These are phyloP conservation scores for Mycena haematopus DNA, from an alignment of 768 basidiomycete species.

Conservation along the genomic window DNA sequence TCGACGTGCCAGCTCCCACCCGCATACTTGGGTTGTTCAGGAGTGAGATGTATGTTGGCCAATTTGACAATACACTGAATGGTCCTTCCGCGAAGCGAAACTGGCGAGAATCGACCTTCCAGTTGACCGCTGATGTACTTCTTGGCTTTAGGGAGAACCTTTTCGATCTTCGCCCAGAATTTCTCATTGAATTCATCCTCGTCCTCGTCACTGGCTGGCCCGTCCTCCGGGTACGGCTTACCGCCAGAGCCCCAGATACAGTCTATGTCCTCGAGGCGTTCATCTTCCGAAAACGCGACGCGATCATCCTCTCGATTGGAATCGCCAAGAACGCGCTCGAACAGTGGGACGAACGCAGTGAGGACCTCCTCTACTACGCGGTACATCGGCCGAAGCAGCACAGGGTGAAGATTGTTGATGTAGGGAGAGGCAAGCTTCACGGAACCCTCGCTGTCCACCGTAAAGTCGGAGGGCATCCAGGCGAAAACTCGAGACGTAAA, in stretches of 20 bases:
- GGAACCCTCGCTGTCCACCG: slow-evolving; percentile 29
- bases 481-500: slow-evolving; percentile 32
- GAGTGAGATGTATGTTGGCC: slow-evolving; percentile 31
- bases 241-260: slow-evolving; percentile 24
- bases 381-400: slow-evolving; percentile 26
- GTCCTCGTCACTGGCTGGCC: slow-evolving; percentile 20
- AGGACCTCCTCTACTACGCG: slow-evolving; percentile 31
- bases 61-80: slow-evolving; percentile 33
- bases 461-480: slow-evolving; percentile 39
- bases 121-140: slow-evolving; percentile 18
- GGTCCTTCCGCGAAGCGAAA: slow-evolving; percentile 19
- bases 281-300: not conserved
- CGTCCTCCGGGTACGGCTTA: slow-evolving; percentile 18
- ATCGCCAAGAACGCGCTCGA: slow-evolving; percentile 34
- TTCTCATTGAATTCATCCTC: slow-evolving; percentile 19
- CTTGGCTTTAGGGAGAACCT: slow-evolving; percentile 11
- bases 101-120: slow-evolving; percentile 10
- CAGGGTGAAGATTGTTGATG: slow-evolving; percentile 38
- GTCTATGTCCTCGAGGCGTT: slow-evolving; percentile 1
- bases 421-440: slow-evolving; percentile 29
- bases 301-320: slow-evolving; percentile 16
- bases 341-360: slow-evolving; percentile 35
- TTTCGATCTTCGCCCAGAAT: not conserved
- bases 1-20: slow-evolving; percentile 36
- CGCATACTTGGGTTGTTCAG: slow-evolving; percentile 28